Conservation (phyloP, 2,329 filamentous ascomycete species). For the Venturia asperata region DNA sequence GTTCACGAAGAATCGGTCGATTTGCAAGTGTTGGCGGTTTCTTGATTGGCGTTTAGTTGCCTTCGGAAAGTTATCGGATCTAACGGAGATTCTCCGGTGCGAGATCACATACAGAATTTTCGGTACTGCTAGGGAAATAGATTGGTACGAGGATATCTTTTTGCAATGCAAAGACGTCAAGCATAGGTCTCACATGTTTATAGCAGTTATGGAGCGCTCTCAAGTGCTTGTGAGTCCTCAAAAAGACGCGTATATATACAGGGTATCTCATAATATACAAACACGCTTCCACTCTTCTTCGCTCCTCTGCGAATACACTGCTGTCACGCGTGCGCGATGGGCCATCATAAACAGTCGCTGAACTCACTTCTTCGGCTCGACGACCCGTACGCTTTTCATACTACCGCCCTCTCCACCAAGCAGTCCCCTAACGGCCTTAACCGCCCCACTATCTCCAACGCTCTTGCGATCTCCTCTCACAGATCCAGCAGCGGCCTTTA, state of each 20-base stretch:
- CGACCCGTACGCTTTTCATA: constrained; percentile 28
- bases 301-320: neutral
- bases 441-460: constrained; percentile 38
- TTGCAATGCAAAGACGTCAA: too few relatives aligned
- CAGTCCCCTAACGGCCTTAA: constrained; percentile 32
- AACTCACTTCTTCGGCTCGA: constrained; percentile 21
- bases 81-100: constrained; percentile 1
- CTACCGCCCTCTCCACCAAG: constrained; percentile 25
- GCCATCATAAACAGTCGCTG: neutral
- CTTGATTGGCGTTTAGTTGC: neutral
- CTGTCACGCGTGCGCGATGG: neutral
- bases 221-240: neutral
- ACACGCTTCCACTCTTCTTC: neutral
- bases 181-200: too few relatives aligned
- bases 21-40: neutral
- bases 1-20: constrained; percentile 5
- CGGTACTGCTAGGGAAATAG: too few relatives aligned
- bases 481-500: constrained; percentile 30
- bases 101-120: too few relatives aligned
- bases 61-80: neutral
- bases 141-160: too few relatives aligned
- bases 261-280: neutral
- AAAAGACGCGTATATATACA: neutral
- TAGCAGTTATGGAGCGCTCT: too few relatives aligned
- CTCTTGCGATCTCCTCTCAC: constrained; percentile 38